Evolutionary conservation across 1,284 basidiomycete genomes (phyloP), one percentile per base, ranked within the genome.

Genomic region (Cutaneotrichosporon sp.): DNA sequence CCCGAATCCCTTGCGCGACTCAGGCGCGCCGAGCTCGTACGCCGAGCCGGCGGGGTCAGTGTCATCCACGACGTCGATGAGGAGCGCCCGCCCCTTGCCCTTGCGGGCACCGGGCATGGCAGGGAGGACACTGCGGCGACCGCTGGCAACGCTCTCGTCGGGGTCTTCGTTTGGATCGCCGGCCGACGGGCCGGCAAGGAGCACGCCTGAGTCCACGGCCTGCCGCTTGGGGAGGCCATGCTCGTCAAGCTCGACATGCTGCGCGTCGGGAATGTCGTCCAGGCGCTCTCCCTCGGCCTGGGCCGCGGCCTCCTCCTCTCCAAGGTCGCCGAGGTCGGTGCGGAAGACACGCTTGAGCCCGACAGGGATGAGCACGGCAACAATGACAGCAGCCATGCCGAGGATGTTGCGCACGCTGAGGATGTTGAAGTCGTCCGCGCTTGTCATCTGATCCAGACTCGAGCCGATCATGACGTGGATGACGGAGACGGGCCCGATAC

Each of bases 401-500:
- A 94, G 79, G 64, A 89, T 86, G 74, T 96, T 96, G 60, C 82
- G 81, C 81, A 85, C 85, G 51, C 87, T 93, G 60, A 97, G 83
- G 47, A 97, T 80, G 69, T 93, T 84, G 72, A 97, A 97, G 71
- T 97, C 93, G 34, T 84, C 87, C 0, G 92, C 80, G 34, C 84
- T 85, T 4, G 93, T 93, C 91, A 98, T 97, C 59, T 92, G 84
- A 64, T 97, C 93, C 26, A 98, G 79, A 10, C 88, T 87, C 35
- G 88, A 86, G 3, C 94, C 94, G 60, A 98, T 94, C 12, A 90
- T 92, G 0, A 89, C 91, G 71, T 98, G 94, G 65, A 98, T 97
- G 58, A 94, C 87, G 0, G 84, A 85, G 33, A 93, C 87, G 41
- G 92, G 92, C 49, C 92, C 82, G 62, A 97, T 90, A 1, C 93